Evolutionary conservation across 2,329 filamentous ascomycete genomes (phyloP).

Genomic region (Penicillium sp.): DNA sequence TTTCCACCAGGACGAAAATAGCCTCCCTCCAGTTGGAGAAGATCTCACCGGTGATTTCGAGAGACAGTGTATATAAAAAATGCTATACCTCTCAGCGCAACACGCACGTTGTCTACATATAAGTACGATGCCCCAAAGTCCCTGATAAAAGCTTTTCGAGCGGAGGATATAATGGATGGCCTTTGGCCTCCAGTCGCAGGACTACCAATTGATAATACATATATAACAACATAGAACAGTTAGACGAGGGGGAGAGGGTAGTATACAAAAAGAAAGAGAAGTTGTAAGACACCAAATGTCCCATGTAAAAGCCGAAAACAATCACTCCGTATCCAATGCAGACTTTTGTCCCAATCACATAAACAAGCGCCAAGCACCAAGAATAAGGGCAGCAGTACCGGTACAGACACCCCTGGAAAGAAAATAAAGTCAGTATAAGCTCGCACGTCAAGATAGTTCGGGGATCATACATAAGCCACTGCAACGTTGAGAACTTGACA

Average conservation of each 20-base stretch:
- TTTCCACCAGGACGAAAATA: too few relatives aligned
- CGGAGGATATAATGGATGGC: too few relatives aligned
- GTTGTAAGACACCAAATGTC: conserved; percentile 1
- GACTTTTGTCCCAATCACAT: conserved; percentile 48
- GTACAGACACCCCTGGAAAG: conserved; percentile 60
- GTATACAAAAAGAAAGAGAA: conserved; percentile 15
- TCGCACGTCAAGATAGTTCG: not conserved
- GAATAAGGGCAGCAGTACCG: conserved; percentile 63
- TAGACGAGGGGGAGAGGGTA: conserved; percentile 10
- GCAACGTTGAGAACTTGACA: conserved; percentile 95
- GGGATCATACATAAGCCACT: conserved; percentile 88
- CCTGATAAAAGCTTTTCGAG: too few relatives aligned
- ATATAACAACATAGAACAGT: not conserved
- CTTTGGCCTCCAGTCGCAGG: too few relatives aligned
- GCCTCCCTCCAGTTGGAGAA: too few relatives aligned
- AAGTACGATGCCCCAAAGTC: too few relatives aligned
- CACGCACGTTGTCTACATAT: too few relatives aligned
- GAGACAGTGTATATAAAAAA: too few relatives aligned
- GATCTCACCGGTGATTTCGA: too few relatives aligned
- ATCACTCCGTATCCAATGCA: conserved; percentile 24
- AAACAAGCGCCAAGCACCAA: conserved; percentile 65
- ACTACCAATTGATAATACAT: too few relatives aligned
- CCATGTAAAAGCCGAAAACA: conserved; percentile 8
- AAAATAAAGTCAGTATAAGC: conserved; percentile 27
- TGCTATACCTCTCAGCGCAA: too few relatives aligned